Percentiles rank a stretch among this genome's conserved stretches.
These are phyloP conservation scores for Calonectria ilicicola DNA, from an alignment of 2,329 filamentous ascomycete species.

Conservation along the genomic window DNA sequence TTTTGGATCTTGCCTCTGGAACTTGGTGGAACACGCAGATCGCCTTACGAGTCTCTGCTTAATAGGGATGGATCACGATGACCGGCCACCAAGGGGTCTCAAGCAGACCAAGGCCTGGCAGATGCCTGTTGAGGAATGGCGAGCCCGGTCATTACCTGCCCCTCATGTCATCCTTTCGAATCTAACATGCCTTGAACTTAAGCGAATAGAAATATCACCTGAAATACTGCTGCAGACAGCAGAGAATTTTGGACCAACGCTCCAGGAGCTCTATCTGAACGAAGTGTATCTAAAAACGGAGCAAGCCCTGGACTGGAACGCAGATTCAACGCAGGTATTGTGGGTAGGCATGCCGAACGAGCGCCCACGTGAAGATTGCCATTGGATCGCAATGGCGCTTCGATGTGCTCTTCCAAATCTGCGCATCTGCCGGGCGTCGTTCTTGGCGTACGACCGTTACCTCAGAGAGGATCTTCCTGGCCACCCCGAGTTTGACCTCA, in stretches of 20 bases:
- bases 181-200: constrained; percentile 58
- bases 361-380: constrained; percentile 49
- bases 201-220: constrained; percentile 53
- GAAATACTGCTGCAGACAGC: constrained; percentile 49
- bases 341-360: constrained; percentile 61
- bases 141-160: constrained; percentile 51
- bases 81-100: constrained; percentile 50
- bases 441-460: constrained; percentile 58
- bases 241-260: constrained; percentile 51
- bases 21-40: constrained; percentile 59
- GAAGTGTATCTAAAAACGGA: constrained; percentile 59
- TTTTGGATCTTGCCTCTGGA: constrained; percentile 62
- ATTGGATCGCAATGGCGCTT: constrained; percentile 58
- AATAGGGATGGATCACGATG: constrained; percentile 57
- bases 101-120: constrained; percentile 54
- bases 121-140: constrained; percentile 54
- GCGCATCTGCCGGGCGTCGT: constrained; percentile 56
- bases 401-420: constrained; percentile 51
- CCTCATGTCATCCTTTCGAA: constrained; percentile 51
- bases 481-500: constrained; percentile 53
- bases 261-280: constrained; percentile 59
- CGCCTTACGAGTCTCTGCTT: constrained; percentile 61
- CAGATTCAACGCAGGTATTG: constrained; percentile 50
- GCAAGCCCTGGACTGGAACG: constrained; percentile 49
- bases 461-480: constrained; percentile 46